A percentile compares a stretch with the other conserved stretches of the same genome.
Conservation (phyloP, 176 grass and related monocot genomes). For the Avena sativa region DNA sequence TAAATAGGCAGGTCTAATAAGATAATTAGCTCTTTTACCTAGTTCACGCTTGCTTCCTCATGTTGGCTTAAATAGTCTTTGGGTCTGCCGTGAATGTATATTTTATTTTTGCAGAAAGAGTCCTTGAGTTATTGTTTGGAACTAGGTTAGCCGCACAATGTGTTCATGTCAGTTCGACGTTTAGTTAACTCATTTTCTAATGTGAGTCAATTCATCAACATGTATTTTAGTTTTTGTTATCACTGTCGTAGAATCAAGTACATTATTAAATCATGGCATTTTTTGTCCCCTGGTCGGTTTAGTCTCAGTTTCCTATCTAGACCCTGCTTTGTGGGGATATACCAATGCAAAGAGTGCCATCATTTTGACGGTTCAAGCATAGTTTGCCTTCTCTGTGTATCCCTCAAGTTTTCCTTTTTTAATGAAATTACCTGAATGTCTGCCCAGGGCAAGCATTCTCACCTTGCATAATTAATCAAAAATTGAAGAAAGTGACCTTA, state of each 20-base stretch:
- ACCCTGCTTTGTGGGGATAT: background rate
- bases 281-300: background rate
- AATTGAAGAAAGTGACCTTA: background rate
- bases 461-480: background rate
- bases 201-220: background rate
- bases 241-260: background rate
- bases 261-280: background rate
- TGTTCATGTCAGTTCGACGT: background rate
- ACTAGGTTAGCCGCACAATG: background rate
- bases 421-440: background rate
- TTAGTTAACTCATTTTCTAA: background rate
- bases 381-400: background rate
- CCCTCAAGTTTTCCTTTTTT: background rate
- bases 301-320: background rate
- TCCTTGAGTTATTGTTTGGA: slow-evolving; percentile 17
- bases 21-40: too few species aligned
- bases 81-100: background rate
- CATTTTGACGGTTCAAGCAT: background rate
- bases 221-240: background rate
- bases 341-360: background rate
- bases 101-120: background rate
- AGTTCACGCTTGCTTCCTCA: too few species aligned
- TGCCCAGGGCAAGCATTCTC: background rate
- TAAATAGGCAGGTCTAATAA: too few species aligned
- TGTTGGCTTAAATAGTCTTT: too few species aligned